Conservation (phyloP, 169 alveolate genomes). For the Cryptosporidium meleagridis region DNA sequence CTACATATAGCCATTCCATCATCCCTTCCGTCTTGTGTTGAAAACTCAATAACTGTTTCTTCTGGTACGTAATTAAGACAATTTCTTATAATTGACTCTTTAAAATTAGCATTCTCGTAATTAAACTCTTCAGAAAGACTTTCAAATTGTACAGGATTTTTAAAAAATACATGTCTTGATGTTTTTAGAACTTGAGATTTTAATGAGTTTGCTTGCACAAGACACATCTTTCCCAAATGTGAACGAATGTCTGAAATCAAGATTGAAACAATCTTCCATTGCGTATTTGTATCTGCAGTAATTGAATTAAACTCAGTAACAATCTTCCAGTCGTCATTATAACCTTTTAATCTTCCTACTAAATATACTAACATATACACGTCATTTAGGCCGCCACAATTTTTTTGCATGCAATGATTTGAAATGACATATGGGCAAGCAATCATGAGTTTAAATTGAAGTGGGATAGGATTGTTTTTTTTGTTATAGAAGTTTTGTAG, state of each 20-base stretch:
- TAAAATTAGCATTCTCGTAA: conserved; percentile 2
- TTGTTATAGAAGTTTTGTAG: background rate
- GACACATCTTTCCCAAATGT: conserved; percentile 13
- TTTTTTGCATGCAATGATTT: background rate
- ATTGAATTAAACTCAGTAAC: conserved; percentile 24
- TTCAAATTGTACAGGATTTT: background rate
- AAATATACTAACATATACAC: conserved; percentile 25
- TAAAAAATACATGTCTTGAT: background rate
- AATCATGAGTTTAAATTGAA: conserved; percentile 32
- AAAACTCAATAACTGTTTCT: conserved; percentile 3
- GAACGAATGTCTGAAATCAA: conserved; percentile 14
- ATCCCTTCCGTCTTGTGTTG: background rate
- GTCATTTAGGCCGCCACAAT: conserved; percentile 1
- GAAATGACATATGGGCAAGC: conserved; percentile 27
- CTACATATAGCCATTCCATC: conserved; percentile 5
- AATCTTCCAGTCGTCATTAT: conserved; percentile 23
- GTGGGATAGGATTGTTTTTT: background rate
- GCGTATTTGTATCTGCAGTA: background rate
- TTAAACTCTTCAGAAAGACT: background rate
- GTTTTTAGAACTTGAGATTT: background rate
- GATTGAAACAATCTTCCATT: conserved; percentile 16
- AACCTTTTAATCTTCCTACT: conserved; percentile 17
- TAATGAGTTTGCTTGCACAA: background rate
- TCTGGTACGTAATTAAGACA: conserved; percentile 39
- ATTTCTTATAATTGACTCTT: conserved; percentile 16